Evolutionary conservation across 306 rosid genomes (phyloP), one percentile per base, ranked within the genome.

Genomic region (Lathyrus sativus): DNA sequence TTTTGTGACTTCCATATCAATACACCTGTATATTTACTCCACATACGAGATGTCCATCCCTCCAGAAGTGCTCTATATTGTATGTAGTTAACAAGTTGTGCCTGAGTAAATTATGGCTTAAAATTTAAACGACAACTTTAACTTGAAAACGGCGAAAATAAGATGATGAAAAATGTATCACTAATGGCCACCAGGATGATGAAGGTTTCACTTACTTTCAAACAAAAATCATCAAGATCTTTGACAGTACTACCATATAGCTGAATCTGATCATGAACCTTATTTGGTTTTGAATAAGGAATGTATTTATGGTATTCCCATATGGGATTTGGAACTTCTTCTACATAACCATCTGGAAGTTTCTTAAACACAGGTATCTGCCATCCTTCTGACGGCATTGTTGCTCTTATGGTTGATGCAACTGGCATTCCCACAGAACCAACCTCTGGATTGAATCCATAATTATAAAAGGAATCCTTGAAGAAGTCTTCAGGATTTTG

Each of bases 381-480:
- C 93, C 98, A 89, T 68, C 93, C 98, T 86, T 86, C 95, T 4
- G 77, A 71, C 44, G 93, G 98, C 98, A 89, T 92, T 50, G 91
- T 84, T 57, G 95, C 98, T 88, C 92, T 82, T 62, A 92, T 88
- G 74, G 98, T 92, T 80, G 91, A 86, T 28, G 96, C 96, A 68
- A 88, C 93, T 50, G 98, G 95, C 87, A 88, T 72, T 62, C 98
- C 98, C 13, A 92, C 87, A 41, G 85, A 87, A 76, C 98, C 98
- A 79, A 89, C 89, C 89, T 92, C 98, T 7, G 98, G 98, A 88
- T 92, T 89, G 75, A 92, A 92, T 67, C 96, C 98, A 48, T 83
- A 88, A 4, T 70, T 13, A 70, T 92, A 89, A 70, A 45, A 92
- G 33, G 68, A 43, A 59, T 79, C 82, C 76, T 79, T 77, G 80